These are phyloP conservation scores for Basipetospora chlamydospora DNA, from an alignment of 2,329 filamentous ascomycete genomes.

Conservation along the genomic window DNA sequence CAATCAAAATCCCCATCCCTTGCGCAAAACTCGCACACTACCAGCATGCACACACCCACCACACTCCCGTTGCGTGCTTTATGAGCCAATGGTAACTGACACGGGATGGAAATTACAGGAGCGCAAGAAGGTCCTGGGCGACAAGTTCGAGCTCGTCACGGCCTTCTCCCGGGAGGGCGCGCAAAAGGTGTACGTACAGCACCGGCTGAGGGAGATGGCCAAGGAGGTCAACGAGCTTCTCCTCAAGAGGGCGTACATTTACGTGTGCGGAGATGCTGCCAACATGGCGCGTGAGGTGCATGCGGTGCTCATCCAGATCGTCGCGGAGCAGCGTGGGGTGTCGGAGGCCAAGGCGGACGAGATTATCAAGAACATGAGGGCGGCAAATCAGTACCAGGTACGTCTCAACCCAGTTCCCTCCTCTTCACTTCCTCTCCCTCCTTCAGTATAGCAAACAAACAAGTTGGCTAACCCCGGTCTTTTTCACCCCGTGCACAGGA, in stretches of 20 bases:
- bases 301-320: conserved; percentile 69
- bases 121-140: conserved; percentile 70
- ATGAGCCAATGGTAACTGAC: too few relatives aligned
- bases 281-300: conserved; percentile 96
- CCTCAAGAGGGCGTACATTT: conserved; percentile 80
- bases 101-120: conserved; percentile 35
- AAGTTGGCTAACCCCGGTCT: conserved; percentile 16
- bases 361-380: conserved; percentile 92
- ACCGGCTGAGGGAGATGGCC: conserved; percentile 70
- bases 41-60: too few relatives aligned
- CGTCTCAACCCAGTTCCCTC: conserved; percentile 13
- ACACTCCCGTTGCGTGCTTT: too few relatives aligned
- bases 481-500: conserved; percentile 30
- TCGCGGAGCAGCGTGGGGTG: conserved; percentile 69
- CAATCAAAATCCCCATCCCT: background rate
- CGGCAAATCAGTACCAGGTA: conserved; percentile 91
- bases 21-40: too few relatives aligned
- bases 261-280: conserved; percentile 93
- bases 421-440: background rate
- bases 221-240: conserved; percentile 79
- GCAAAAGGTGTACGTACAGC: conserved; percentile 94
- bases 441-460: conserved; percentile 1
- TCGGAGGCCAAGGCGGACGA: conserved; percentile 83
- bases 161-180: conserved; percentile 84
- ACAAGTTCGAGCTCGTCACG: conserved; percentile 79